Conservation (phyloP, 768 basidiomycete species). For the Hydnomerulius pinastri region DNA sequence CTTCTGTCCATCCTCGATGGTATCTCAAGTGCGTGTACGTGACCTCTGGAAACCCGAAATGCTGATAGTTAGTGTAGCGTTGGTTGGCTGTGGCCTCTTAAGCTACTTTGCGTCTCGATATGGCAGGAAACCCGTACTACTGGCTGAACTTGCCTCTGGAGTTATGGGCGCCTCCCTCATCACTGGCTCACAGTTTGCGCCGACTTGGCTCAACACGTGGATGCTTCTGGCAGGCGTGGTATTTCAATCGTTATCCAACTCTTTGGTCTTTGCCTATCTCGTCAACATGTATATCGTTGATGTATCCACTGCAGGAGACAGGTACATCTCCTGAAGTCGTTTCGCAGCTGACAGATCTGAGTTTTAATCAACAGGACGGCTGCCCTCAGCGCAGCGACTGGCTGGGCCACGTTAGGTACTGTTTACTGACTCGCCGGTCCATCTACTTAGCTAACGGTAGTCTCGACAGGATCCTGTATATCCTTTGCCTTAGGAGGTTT, state of each 20-base stretch:
- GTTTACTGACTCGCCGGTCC: too few relatives aligned
- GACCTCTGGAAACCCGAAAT: background rate
- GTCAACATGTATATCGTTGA: conserved; percentile 33
- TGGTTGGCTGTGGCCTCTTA: conserved; percentile 23
- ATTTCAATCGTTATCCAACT: conserved; percentile 10
- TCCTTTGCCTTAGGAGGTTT: conserved; percentile 32
- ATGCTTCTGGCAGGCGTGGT: conserved; percentile 23
- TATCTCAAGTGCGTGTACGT: conserved; percentile 18
- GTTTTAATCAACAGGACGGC: too few relatives aligned
- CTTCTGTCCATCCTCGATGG: conserved; percentile 14
- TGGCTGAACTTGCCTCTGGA: conserved; percentile 8
- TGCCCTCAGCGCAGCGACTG: too few relatives aligned
- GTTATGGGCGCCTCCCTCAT: conserved; percentile 16
- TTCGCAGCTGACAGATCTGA: too few relatives aligned
- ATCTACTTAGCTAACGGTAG: too few relatives aligned
- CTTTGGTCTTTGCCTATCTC: conserved; percentile 17
- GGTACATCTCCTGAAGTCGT: conserved; percentile 22
- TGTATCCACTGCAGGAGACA: conserved; percentile 20
- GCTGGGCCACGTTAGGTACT: too few relatives aligned
- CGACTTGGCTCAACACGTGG: conserved; percentile 15
- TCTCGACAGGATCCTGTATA: conserved; percentile 26
- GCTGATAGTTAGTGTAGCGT: conserved; percentile 16
- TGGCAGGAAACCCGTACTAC: conserved; percentile 28
- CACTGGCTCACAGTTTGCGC: conserved; percentile 14
- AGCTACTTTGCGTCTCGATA: conserved; percentile 26